A percentile compares a stretch with the other conserved stretches of the same genome.
These are phyloP conservation scores for Ramularia collo-cygni DNA, from an alignment of 2,329 filamentous ascomycete genomes.

Conservation along the genomic window DNA sequence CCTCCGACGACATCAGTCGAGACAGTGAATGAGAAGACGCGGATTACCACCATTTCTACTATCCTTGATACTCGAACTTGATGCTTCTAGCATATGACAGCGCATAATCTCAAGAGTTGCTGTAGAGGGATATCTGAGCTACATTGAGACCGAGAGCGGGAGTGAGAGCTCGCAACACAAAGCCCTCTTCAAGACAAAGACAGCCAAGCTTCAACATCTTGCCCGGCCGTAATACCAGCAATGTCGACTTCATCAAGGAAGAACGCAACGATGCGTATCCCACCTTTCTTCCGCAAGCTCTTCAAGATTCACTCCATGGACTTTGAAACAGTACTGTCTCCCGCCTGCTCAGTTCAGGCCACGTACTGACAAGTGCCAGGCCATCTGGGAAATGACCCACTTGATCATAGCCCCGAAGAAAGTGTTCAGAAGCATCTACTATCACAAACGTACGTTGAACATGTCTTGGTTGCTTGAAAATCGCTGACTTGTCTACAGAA, in stretches of 20 bases:
- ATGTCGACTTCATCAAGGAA: constrained; percentile 33
- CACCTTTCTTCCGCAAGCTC: constrained; percentile 60
- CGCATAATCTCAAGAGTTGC: too few relatives aligned
- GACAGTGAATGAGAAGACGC: constrained; percentile 8
- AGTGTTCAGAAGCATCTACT: constrained; percentile 64
- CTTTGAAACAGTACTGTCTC: constrained; percentile 52
- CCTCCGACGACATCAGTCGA: constrained; percentile 2
- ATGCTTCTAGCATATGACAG: too few relatives aligned
- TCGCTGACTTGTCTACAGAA: constrained; percentile 31
- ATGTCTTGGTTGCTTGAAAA: neutral
- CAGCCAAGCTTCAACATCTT: neutral
- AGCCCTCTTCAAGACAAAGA: neutral
- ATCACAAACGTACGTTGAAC: constrained; percentile 41
- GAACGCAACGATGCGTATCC: constrained; percentile 50
- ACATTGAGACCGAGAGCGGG: neutral
- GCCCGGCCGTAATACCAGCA: too few relatives aligned
- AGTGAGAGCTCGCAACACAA: constrained; percentile 2
- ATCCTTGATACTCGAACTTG: too few relatives aligned
- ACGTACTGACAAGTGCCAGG: constrained; percentile 25
- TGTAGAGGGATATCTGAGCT: too few relatives aligned
- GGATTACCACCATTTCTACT: too few relatives aligned
- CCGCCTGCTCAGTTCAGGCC: neutral
- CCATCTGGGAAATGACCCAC: constrained; percentile 65
- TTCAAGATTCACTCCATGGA: constrained; percentile 71
- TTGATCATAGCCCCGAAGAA: constrained; percentile 63